Percentiles rank a stretch among this genome's conserved stretches.
Evolutionary conservation across 768 basidiomycete species (phyloP).

Genomic region (Hygrophorus pudorinus): DNA sequence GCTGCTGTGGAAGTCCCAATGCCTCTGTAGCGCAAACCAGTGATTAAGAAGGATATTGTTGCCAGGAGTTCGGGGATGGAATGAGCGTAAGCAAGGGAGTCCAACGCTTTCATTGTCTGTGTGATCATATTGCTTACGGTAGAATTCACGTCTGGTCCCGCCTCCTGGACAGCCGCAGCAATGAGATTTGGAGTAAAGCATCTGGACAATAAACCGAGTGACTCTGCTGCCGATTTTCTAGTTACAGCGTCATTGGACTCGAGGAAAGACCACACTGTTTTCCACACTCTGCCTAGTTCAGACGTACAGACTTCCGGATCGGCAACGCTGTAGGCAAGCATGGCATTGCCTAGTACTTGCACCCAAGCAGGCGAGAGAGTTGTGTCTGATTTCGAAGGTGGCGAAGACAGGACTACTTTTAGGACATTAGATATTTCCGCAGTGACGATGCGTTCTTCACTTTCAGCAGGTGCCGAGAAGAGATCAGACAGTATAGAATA

Average conservation of each 20-base stretch:
- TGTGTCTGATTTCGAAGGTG: conserved; percentile 60
- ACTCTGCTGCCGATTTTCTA: conserved; percentile 52
- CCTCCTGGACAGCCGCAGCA: conserved; percentile 37
- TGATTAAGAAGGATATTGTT: conserved; percentile 61
- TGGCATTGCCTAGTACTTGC: conserved; percentile 59
- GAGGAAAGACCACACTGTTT: conserved; percentile 64
- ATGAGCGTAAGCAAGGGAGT: conserved; percentile 61
- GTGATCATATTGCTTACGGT: conserved; percentile 53
- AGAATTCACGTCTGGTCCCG: conserved; percentile 29
- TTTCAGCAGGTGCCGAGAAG: conserved; percentile 44
- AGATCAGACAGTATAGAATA: conserved; percentile 83
- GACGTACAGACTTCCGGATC: conserved; percentile 39
- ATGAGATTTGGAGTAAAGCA: conserved; percentile 66
- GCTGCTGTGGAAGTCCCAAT: conserved; percentile 43
- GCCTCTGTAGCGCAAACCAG: conserved; percentile 44
- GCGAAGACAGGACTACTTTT: conserved; percentile 54
- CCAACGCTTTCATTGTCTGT: conserved; percentile 58
- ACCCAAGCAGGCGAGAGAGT: conserved; percentile 72
- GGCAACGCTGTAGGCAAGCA: conserved; percentile 50
- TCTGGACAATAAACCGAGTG: conserved; percentile 52
- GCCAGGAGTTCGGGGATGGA: conserved; percentile 75
- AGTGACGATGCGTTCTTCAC: conserved; percentile 36
- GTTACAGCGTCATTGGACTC: conserved; percentile 55
- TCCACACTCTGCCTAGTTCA: conserved; percentile 63
- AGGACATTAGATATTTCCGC: conserved; percentile 55